Base-by-base conservation (phyloP, 768 basidiomycete species). In the Ramaria sp. region DNA sequence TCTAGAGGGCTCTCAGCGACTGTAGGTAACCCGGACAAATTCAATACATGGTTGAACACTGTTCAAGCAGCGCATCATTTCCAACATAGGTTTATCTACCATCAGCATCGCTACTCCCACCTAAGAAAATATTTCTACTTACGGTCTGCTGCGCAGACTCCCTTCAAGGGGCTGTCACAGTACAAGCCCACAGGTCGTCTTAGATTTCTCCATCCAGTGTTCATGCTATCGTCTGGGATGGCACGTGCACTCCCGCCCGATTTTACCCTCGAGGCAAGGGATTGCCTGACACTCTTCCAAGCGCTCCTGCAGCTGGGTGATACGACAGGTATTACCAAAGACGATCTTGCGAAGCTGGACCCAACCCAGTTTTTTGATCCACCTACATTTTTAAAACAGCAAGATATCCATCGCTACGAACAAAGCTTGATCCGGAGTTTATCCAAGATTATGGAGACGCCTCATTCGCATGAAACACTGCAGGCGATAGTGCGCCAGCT, bases 101-200 rank as follows among this genome's bases (percentile, higher is more conserved):
- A 86, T 64, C 78, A 77, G 1, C 80, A 86, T 66, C 79, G 86
- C 11, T 88, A 86, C 65, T 86, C 84, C 3, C 84, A 86, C 61
- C 74, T 88, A 1, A 78, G 86, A 45, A 88, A 88, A 65, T 85
- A 77, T 64, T 73, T 70, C 57, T 88, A 85, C 24, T n/a, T 46
- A 11, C 62, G 64, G 71, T 37, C 65, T 75, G 1, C 59, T 69
- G 27, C 57, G 63, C 20, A 17, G 53, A 39, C 63, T 63, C 54
- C 57, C 7, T 80, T 77, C 67, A 60, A 52, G 39, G 74, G 76
- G 12, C 63, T 83, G 30, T 51, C 64, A 12, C 51, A 68, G 0
- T 67, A 77, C 60, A 54, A 67, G 58, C 65, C 71, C 22, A 76
- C 75, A 0, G 64, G 65, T 13, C 71, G 76, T 31, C 66, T 75